Evolutionary conservation across 768 basidiomycete genomes (phyloP), one percentile per base, ranked within the genome.

Genomic region (Suillus americanus): DNA sequence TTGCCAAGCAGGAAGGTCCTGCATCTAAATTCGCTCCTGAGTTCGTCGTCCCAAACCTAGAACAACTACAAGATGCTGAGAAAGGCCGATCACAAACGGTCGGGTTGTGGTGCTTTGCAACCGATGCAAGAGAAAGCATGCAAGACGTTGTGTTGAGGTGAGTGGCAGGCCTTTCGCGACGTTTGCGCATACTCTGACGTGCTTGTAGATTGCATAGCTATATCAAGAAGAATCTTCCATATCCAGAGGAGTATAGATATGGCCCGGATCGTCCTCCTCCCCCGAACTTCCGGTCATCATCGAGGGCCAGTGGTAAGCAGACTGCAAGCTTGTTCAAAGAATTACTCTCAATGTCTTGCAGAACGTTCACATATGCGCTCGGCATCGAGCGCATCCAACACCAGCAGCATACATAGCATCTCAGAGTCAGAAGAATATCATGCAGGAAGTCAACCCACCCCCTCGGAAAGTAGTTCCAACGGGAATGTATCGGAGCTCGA

Each of bases 91-190:
- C 83, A 2, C 79, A 79, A 53, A 89, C 85, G 1, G 83, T 91
- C 64, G 90, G 90, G 18, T 77, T 94, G 12, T 94, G 92, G 92
- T 89, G 88, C 75, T 86, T 87, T 70, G 81, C 86, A 9, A 85
- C 86, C 8, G 87, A 88, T 55, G 83, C 86, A 23, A 82, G 90
- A 46, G 90, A 92, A 72, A 85, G 88, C 28, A 81, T 94, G 78
- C 83, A 85, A 59, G 86, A 90, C 63, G 89, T 91, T 54, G 84
- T 92, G 79, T 78, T 83, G 71, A 83, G 89, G 90, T 89, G 66
- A 59, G 81, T 76, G 9, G n/a, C 40, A 38, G 4, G 35, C 30
- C 38, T 8, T 38, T 20, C 3, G 13, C 28, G 35, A 43, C n/a
- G 16, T n/a, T 2, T 37, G 6, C 16, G 1, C 48, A 62, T 53